Base-by-base conservation (phyloP, 2,329 filamentous ascomycete genomes). In the Fusarium anguioides region DNA sequence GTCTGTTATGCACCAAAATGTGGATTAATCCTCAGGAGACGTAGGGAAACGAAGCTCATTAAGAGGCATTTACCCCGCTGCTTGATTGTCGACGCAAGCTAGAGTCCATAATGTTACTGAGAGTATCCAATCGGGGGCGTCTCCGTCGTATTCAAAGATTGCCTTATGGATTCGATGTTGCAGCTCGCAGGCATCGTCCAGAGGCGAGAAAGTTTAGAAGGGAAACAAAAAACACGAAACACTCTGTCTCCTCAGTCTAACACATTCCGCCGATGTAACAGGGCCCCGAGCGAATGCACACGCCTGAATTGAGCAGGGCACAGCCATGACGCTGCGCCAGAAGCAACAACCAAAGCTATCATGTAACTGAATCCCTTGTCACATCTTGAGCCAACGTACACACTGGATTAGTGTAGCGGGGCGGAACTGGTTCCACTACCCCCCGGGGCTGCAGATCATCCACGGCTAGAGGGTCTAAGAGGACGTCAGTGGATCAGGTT, bases 121-220 rank as follows among this genome's bases (percentile, higher is more conserved):
- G 21, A n/a, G 27, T 24, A 17, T 20, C 60, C 61, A 65, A 64
- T 65, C 60, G 53, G 60, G 46, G 44, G 39, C 17, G 15, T 17
- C 24, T 18, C 52, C 39, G 52, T 8, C 5, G 2, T 11, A 11
- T 45, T 41, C 31, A 46, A 17, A 40, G 33, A 33, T 41, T 26
- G 3, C 12, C 23, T 8, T 29, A 27, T 29, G 44, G 29, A 24
- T 27, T 24, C 50, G 44, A 53, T 18, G 50, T 53, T 49, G 6
- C 50, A 53, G 23, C n/a, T 49, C 29, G 10, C 27, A 29, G 10
- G 15, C 31, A 17, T 33, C 31, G 6, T 33, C 15, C 9, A 17
- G 31, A 33, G 31, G 6, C 7, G 31, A 33, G 31, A 33, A 8
- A 33, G 31, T 12, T 31, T 31, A 31, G 29, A 31, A 31, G 12